These are phyloP conservation scores for Russula emetica DNA, from an alignment of 768 basidiomycete species.

Conservation along the genomic window DNA sequence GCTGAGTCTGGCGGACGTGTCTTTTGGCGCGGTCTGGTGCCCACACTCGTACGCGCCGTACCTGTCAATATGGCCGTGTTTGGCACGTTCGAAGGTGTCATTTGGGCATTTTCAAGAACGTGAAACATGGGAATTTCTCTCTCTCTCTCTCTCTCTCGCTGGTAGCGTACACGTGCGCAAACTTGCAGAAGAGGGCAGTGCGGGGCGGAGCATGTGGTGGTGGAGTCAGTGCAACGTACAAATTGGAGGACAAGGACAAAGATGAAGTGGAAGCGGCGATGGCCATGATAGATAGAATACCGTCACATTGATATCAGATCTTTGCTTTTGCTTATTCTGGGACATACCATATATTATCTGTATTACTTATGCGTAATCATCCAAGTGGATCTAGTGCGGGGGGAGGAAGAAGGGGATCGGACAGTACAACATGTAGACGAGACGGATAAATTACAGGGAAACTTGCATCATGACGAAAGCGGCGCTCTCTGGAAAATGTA, in stretches of 20 bases:
- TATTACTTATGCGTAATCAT: slow-evolving; percentile 5
- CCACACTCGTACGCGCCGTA: slow-evolving; percentile 78
- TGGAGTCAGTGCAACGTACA: neutral
- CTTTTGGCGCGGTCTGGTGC: slow-evolving; percentile 72
- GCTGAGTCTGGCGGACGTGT: slow-evolving; percentile 50
- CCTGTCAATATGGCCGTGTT: slow-evolving; percentile 87
- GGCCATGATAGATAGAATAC: neutral
- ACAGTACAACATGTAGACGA: slow-evolving; percentile 10
- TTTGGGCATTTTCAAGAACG: slow-evolving; percentile 38
- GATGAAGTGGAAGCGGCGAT: neutral
- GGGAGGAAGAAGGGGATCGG: neutral
- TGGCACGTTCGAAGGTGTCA: slow-evolving; percentile 62
- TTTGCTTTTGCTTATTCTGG: neutral
- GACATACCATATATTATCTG: slow-evolving; percentile 2
- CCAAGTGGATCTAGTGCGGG: slow-evolving; percentile 19
- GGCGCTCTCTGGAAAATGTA: neutral
- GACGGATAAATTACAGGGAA: slow-evolving; percentile 11
- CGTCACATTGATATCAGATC: neutral
- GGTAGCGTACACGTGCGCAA: neutral
- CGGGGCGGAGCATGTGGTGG: too few species aligned
- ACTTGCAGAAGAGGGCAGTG: neutral
- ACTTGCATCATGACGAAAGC: neutral
- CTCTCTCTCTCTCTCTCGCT: neutral
- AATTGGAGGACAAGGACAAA: too few species aligned
- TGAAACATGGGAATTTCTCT: neutral